phyloP scores from a whole-genome alignment of 2,329 filamentous ascomycete genomes.

The Camillea tinctor region DNA sequence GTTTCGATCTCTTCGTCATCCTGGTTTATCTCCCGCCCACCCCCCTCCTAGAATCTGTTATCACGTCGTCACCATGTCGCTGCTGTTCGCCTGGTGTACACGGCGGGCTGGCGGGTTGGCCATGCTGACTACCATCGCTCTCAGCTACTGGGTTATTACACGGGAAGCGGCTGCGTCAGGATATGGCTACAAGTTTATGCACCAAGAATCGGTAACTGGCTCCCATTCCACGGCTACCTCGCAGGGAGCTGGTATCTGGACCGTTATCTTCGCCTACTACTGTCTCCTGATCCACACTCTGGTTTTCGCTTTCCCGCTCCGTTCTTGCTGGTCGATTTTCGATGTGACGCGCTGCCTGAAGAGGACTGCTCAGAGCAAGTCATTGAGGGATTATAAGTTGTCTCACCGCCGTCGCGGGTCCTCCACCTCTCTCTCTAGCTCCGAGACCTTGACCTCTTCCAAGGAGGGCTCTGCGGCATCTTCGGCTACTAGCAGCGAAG shows the following conservation, averaged over 20 bases:
- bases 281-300: constrained; percentile 63
- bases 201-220: constrained; percentile 38
- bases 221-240: constrained; percentile 33
- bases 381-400: constrained; percentile 47
- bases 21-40: constrained; percentile 21
- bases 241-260: constrained; percentile 49
- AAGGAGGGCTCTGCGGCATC: constrained; percentile 37
- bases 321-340: constrained; percentile 61
- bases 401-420: constrained; percentile 50
- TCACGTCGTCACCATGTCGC: constrained; percentile 42
- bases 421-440: constrained; percentile 54
- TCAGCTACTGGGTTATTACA: constrained; percentile 57
- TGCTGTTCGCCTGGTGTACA: constrained; percentile 53
- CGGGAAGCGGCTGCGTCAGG: constrained; percentile 45
- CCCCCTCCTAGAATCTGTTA: constrained; percentile 16
- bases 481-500: constrained; percentile 50
- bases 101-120: constrained; percentile 55
- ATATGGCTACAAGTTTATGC: constrained; percentile 44
- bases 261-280: constrained; percentile 61
- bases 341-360: constrained; percentile 53
- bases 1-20: constrained; percentile 13
- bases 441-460: constrained; percentile 51
- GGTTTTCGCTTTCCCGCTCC: constrained; percentile 61
- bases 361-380: constrained; percentile 44
- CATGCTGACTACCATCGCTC: constrained; percentile 47